Base-by-base conservation (phyloP, 805 yeast genomes). In the Yarrowia phangngaensis region DNA sequence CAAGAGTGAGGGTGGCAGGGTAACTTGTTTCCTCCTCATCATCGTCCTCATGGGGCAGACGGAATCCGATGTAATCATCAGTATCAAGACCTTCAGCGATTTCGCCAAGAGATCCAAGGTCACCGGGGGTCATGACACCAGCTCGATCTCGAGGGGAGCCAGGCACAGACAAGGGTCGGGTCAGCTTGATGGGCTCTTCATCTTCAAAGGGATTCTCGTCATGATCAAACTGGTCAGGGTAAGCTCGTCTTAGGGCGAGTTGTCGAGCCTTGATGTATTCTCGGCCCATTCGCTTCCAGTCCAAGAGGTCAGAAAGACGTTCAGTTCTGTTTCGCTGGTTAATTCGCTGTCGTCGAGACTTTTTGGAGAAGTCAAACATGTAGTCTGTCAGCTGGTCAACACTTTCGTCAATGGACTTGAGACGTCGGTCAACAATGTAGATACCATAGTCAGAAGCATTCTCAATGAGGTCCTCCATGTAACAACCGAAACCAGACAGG, bases 311-410 rank as follows among this genome's bases (percentile, higher is more conserved):
- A 43, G 92, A 80, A 54, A 90, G 74, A 58, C 98, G 75, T 70
- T 90, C 98, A 20, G 96, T 92, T 67, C 98, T 79, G 68, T 90
- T 90, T 70, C 98, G 81, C 72, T 90, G 97, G 68, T 92, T 92
- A 69, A 90, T 90, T 69, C 98, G 79, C 67, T 92, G 97, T 69
- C 98, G 84, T 68, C 97, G 81, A 12, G 95, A 83, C 70, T 92
- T 88, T 58, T 77, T 74, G 31, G 87, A 74, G 67, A 90, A 90
- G 36, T 84, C 90, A 66, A 76, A 86, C 97, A 90, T 88, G 66
- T 81, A 82, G 56, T 84, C 84, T 22, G 87, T 77, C 58, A 90
- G 74, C 69, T 90, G 97, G 64, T 87, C 81, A 61, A 90, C 88
- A 20, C 94, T 82, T 63, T 90, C 97, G 59, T 90, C 96, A 33